A percentile compares a stretch with the other conserved stretches of the same genome.
Conservation (phyloP, 208 protist genomes). For the Leishmania major region DNA sequence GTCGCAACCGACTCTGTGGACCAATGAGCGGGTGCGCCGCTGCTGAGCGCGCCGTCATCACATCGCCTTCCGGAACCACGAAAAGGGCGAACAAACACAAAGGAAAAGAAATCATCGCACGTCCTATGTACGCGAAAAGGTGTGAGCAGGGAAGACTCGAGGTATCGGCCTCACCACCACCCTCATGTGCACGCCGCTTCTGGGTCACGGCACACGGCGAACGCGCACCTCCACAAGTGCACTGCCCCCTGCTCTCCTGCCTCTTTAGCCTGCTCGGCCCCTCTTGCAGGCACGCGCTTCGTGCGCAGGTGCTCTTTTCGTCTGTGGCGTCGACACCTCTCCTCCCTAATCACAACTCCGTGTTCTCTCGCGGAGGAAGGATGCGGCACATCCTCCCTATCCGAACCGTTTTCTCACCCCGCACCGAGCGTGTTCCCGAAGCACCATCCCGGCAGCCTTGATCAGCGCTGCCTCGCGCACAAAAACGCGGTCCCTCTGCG, state of each 20-base stretch:
- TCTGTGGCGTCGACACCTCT: no score
- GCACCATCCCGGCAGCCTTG: background rate
- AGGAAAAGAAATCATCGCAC: background rate
- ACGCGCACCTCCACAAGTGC: background rate
- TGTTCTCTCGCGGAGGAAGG: no score
- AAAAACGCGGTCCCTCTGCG: background rate
- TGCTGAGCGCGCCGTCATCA: background rate
- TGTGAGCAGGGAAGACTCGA: background rate
- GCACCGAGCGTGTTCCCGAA: background rate
- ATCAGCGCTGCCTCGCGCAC: background rate
- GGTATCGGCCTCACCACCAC: background rate
- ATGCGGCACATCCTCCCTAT: background rate
- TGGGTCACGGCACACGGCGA: background rate
- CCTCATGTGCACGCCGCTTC: background rate
- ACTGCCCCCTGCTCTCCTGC: background rate
- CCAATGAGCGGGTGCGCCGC: background rate
- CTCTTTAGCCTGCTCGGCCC: background rate
- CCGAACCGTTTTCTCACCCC: background rate
- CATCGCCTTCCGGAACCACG: background rate
- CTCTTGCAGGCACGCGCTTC: background rate
- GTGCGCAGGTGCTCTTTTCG: background rate
- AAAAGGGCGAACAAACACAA: background rate
- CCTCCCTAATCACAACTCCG: no score
- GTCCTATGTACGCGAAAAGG: background rate
- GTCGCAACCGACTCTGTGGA: background rate